Percentiles rank a stretch among this genome's conserved stretches.
Conservation (phyloP, 2,329 filamentous ascomycete genomes). For the Fusarium cyanostomum region DNA sequence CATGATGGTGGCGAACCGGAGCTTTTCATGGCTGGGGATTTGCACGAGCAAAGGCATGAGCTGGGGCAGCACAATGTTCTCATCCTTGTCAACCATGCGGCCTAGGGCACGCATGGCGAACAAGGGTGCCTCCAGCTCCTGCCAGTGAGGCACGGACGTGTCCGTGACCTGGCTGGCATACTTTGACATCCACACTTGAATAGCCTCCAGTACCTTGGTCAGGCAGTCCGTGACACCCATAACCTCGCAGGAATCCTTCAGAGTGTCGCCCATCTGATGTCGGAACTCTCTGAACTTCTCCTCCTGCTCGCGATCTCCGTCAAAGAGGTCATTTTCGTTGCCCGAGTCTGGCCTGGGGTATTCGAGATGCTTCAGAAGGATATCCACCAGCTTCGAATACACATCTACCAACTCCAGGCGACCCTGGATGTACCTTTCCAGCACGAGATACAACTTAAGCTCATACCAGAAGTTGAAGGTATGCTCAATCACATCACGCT, state of each 20-base stretch:
- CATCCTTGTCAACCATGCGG: slow-evolving; percentile 91
- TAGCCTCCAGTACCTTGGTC: slow-evolving; percentile 84
- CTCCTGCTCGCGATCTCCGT: slow-evolving; percentile 93
- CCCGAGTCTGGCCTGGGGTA: slow-evolving; percentile 81
- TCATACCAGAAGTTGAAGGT: slow-evolving; percentile 99
- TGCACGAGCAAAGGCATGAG: slow-evolving; percentile 94
- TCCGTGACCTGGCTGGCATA: slow-evolving; percentile 80
- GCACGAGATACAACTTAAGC: slow-evolving; percentile 91
- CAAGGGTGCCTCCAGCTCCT: slow-evolving; percentile 91
- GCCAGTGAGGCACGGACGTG: slow-evolving; percentile 89
- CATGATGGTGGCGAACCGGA: slow-evolving; percentile 99
- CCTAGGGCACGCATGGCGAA: slow-evolving; percentile 97
- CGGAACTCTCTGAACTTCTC: slow-evolving; percentile 97
- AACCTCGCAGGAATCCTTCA: slow-evolving; percentile 97
- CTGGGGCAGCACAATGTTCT: slow-evolving; percentile 86
- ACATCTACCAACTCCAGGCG: slow-evolving; percentile 80
- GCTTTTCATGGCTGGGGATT: slow-evolving; percentile 94
- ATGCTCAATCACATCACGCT: slow-evolving; percentile 89
- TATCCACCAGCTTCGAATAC: slow-evolving; percentile 89
- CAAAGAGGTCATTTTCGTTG: slow-evolving; percentile 86
- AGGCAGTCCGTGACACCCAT: slow-evolving; percentile 93
- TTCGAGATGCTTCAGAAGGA: slow-evolving; percentile 89
- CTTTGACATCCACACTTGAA: slow-evolving; percentile 87
- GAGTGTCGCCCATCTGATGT: slow-evolving; percentile 95
- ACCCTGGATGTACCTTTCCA: slow-evolving; percentile 89